These are phyloP conservation scores for Hypoxylon sp. DNA, from an alignment of 2,329 filamentous ascomycete genomes.

Conservation along the genomic window DNA sequence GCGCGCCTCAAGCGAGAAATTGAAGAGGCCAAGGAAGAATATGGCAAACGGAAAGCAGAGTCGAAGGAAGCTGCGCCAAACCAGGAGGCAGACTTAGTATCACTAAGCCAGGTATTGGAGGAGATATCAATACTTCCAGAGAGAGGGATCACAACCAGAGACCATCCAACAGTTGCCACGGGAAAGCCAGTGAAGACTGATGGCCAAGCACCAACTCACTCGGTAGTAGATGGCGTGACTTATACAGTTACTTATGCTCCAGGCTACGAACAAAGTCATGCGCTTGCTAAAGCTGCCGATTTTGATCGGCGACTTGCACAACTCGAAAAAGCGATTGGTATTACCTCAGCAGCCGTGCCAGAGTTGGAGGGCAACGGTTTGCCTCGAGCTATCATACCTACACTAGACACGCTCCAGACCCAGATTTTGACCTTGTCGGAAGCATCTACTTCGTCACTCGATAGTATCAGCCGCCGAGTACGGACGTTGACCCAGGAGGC, in stretches of 20 bases:
- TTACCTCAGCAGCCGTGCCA: constrained; percentile 77
- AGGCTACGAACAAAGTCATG: constrained; percentile 76
- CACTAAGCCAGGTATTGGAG: constrained; percentile 80
- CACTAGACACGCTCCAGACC: constrained; percentile 83
- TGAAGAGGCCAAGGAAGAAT: constrained; percentile 64
- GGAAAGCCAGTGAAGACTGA: constrained; percentile 47
- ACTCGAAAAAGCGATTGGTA: constrained; percentile 85
- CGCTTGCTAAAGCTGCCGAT: constrained; percentile 84
- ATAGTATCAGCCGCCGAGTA: constrained; percentile 78
- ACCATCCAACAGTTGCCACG: constrained; percentile 48
- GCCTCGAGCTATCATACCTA: constrained; percentile 81
- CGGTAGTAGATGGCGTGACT: constrained; percentile 59
- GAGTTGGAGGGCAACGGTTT: constrained; percentile 71
- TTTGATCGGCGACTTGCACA: constrained; percentile 86
- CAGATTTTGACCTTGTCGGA: constrained; percentile 83
- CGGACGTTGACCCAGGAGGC: constrained; percentile 80
- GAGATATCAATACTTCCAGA: constrained; percentile 66
- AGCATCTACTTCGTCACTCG: constrained; percentile 79
- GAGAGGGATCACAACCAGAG: constrained; percentile 44
- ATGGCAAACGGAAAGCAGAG: constrained; percentile 67
- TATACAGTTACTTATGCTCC: constrained; percentile 77
- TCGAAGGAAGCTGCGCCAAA: constrained; percentile 60
- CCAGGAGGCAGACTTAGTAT: constrained; percentile 71
- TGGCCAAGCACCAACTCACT: constrained; percentile 37
- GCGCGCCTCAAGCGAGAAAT: constrained; percentile 84